These are phyloP conservation scores for Pseudogymnoascus sp. DNA, from an alignment of 2,329 filamentous ascomycete species.

Conservation along the genomic window DNA sequence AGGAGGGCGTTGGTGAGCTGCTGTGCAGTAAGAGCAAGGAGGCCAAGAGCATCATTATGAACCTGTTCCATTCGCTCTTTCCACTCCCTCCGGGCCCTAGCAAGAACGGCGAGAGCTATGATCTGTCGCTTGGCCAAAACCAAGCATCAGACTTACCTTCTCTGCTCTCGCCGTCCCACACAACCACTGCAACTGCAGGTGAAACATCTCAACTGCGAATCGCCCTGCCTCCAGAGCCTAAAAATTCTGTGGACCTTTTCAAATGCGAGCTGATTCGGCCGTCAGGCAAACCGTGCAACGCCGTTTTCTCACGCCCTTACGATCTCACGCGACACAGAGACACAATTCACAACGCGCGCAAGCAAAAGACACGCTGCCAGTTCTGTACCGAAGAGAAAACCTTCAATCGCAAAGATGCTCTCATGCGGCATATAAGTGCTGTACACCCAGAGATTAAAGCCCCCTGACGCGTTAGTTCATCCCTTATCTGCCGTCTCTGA, in stretches of 20 bases:
- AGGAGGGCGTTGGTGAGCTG: constrained; percentile 90
- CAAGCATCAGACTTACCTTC: not conserved
- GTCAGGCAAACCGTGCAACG: constrained; percentile 89
- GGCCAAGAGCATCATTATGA: constrained; percentile 79
- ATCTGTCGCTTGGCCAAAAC: not conserved
- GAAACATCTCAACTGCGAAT: constrained; percentile 60
- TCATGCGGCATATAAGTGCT: constrained; percentile 89
- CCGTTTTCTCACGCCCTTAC: constrained; percentile 89
- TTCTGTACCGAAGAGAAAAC: constrained; percentile 95
- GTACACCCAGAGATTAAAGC: constrained; percentile 88
- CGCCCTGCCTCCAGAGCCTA: too few relatives aligned
- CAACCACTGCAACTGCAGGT: not conserved
- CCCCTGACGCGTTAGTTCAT: too few relatives aligned
- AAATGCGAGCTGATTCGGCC: constrained; percentile 90
- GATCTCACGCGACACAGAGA: constrained; percentile 95
- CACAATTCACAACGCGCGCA: constrained; percentile 90
- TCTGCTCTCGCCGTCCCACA: not conserved
- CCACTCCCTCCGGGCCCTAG: constrained; percentile 44
- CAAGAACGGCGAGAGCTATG: too few relatives aligned
- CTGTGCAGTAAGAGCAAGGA: constrained; percentile 87
- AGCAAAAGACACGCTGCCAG: constrained; percentile 89
- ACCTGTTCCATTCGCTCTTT: constrained; percentile 76
- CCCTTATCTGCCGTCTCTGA: too few relatives aligned
- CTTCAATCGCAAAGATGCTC: constrained; percentile 88
- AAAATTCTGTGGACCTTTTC: too few relatives aligned